A percentile compares a stretch with the other conserved stretches of the same genome.
These are phyloP conservation scores for Schizophyllum commune DNA, from an alignment of 1,284 basidiomycete species.

Conservation along the genomic window DNA sequence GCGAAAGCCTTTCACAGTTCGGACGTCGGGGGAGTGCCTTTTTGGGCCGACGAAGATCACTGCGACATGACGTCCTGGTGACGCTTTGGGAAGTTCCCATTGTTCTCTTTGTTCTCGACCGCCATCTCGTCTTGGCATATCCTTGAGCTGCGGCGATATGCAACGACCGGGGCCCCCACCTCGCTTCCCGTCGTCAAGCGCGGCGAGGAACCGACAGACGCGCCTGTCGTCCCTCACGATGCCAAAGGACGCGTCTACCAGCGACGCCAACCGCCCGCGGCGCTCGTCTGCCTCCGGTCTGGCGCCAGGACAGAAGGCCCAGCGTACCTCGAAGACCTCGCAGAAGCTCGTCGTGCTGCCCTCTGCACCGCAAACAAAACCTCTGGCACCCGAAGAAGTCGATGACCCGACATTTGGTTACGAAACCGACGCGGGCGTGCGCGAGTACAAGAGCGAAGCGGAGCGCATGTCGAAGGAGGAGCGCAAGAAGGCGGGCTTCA, in stretches of 20 bases:
- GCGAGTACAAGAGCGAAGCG: constrained; percentile 69
- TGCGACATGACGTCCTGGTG: background rate
- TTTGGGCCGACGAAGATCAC: too few species aligned
- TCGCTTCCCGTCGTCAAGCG: background rate
- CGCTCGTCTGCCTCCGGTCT: constrained; percentile 27
- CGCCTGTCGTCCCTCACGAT: background rate
- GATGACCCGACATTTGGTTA: constrained; percentile 53
- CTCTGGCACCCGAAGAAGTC: constrained; percentile 49
- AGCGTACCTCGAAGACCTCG: constrained; percentile 85
- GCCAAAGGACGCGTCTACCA: background rate
- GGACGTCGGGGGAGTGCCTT: too few species aligned
- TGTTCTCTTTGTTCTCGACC: background rate
- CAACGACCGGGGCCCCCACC: background rate
- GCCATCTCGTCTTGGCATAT: background rate
- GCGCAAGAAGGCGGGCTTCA: constrained; percentile 67
- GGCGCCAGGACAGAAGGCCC: constrained; percentile 38
- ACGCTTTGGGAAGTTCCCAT: background rate
- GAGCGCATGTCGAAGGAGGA: constrained; percentile 78
- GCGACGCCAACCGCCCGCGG: constrained; percentile 1
- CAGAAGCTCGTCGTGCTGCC: constrained; percentile 91
- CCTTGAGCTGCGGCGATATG: background rate
- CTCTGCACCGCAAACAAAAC: constrained; percentile 84
- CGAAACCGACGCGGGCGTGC: constrained; percentile 56
- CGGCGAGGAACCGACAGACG: background rate
- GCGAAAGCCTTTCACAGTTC: background rate